Evolutionary conservation across 1,284 basidiomycete genomes (phyloP).

Genomic region (Sporisorium sorghi): DNA sequence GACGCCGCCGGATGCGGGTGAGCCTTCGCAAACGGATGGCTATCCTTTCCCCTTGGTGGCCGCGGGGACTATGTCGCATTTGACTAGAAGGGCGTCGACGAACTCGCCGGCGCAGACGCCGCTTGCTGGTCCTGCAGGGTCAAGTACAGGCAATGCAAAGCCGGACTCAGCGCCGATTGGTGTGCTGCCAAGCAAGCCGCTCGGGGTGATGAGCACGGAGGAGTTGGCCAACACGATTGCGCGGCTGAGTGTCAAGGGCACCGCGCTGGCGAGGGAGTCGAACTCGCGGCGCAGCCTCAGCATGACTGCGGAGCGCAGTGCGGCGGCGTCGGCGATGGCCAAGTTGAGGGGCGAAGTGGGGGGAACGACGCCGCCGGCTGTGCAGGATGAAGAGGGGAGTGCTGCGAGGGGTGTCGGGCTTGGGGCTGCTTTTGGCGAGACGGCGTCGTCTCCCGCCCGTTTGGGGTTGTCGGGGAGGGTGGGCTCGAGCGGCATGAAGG

Average conservation of each 20-base stretch:
- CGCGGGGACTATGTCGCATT: conserved; percentile 16
- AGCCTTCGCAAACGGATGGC: conserved; percentile 28
- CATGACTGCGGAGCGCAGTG: conserved; percentile 41
- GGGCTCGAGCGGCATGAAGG: neutral
- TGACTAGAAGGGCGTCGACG: conserved; percentile 46
- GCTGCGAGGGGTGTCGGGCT: neutral
- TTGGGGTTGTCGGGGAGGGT: conserved; percentile 1
- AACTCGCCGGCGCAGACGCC: conserved; percentile 49
- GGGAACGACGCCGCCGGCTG: conserved; percentile 15
- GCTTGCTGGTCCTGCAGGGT: conserved; percentile 23
- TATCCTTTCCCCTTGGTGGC: conserved; percentile 59
- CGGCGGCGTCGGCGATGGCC: conserved; percentile 43
- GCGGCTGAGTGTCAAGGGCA: conserved; percentile 55
- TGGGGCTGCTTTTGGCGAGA: conserved; percentile 19
- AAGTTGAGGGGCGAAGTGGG: conserved; percentile 35
- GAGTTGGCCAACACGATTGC: conserved; percentile 60
- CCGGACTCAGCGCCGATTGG: conserved; percentile 2
- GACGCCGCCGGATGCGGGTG: conserved; percentile 29
- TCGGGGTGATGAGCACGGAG: conserved; percentile 33
- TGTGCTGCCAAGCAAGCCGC: conserved; percentile 8
- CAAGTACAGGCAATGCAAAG: neutral
- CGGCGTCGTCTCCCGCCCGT: neutral
- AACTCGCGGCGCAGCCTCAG: conserved; percentile 26
- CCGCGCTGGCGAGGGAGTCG: conserved; percentile 33
- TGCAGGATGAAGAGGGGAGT: neutral